Base-by-base conservation (phyloP, 441 rosid species). In the Breynia disticha region DNA sequence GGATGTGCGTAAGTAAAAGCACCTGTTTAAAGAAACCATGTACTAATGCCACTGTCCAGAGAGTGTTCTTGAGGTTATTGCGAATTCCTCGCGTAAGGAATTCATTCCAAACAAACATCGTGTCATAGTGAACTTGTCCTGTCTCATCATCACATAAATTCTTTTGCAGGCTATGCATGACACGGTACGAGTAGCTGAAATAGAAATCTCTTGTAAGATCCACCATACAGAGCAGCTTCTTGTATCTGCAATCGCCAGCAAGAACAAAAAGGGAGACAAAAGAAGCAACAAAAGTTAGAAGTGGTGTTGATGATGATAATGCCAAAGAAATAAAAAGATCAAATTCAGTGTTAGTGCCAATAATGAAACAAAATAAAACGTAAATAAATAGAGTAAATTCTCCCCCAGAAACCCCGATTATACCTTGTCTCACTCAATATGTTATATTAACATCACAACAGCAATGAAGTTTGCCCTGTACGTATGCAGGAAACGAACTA, bases 81-180 rank as follows among this genome's bases (percentile, higher is more conserved):
- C 99, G 86, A 55, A 90, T 82, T 50, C 78, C 97, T 59, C 80
- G 85, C 20, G 99, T 87, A 69, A 94, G 66, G 76, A 79, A 94
- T 70, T 87, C 97, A 66, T 94, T 94, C 99, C 99, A 94, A 54
- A 94, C 96, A 72, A 87, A 94, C 99, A 94, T 90, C 28, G 88
- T 83, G 59, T 90, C 91, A 66, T 94, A 83, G 32, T 76, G 85
- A 55, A 67, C 67, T 38, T 61, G 79, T 19, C 85, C 90, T 66
- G 78, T 68, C 80, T 74, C 79, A 55, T 62, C 75, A 56, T 75
- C 64, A 64, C 79, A 77, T 59, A 82, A 63, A 76, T 90, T 94
- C 64, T 74, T 87, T 68, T 94, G 99, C 69, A 87, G 91, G 71
- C 94, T 77, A 66, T 83, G 76, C 99, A 90, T 90, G 50, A 90